Evolutionary conservation across 306 rosid genomes (phyloP).

Genomic region (Sechiopsis laciniata): DNA sequence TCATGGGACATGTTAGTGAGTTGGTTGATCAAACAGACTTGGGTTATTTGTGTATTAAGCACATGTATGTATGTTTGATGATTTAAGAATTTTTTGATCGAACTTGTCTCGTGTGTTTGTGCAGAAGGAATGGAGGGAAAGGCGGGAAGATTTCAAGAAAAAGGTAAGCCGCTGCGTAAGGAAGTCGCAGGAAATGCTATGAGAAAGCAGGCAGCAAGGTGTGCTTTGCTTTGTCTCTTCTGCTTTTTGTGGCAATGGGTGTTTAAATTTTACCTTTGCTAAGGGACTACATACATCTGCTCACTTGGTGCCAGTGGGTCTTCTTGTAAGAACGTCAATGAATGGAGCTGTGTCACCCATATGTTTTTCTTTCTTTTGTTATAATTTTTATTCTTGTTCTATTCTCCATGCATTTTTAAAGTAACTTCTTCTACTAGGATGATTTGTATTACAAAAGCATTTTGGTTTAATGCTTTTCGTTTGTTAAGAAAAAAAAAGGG

Average conservation of each 20-base stretch:
- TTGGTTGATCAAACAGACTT: background rate
- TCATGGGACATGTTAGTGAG: background rate
- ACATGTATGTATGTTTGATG: background rate
- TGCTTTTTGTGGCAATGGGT: slow-evolving; percentile 13
- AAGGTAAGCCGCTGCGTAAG: slow-evolving; percentile 91
- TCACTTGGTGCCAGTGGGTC: slow-evolving; percentile 10
- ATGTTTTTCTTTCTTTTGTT: background rate
- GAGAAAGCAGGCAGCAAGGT: background rate
- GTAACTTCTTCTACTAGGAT: background rate
- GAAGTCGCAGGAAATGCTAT: slow-evolving; percentile 78
- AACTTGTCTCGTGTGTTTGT: slow-evolving; percentile 14
- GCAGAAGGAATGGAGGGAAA: slow-evolving; percentile 97
- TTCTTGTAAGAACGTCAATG: slow-evolving; percentile 9
- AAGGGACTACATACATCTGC: slow-evolving; percentile 8
- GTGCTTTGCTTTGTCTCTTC: slow-evolving; percentile 1
- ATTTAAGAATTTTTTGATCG: background rate
- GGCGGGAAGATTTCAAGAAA: slow-evolving; percentile 92
- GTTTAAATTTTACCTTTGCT: slow-evolving; percentile 18
- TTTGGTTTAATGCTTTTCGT: slow-evolving; percentile 17
- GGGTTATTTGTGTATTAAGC: background rate
- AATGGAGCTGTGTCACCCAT: slow-evolving; percentile 18
- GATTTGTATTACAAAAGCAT: slow-evolving; percentile 22
- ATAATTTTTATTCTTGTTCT: slow-evolving; percentile 16
- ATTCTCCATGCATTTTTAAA: slow-evolving; percentile 25
- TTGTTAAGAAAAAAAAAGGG: background rate